These are phyloP conservation scores for Stemphylium lycopersici DNA, from an alignment of 2,329 filamentous ascomycete species.

Conservation along the genomic window DNA sequence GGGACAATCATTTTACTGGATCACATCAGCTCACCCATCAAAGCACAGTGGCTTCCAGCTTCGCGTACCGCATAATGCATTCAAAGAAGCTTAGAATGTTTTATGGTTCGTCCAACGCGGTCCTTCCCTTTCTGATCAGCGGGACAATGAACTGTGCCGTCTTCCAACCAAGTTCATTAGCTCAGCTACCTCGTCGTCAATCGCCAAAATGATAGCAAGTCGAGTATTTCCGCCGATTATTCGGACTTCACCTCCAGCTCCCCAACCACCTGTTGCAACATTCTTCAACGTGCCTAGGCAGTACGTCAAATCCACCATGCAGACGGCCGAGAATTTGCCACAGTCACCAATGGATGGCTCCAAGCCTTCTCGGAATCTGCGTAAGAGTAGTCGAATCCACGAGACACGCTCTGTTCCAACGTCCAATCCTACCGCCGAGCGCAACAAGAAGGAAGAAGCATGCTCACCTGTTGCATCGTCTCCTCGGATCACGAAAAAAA, in stretches of 20 bases:
- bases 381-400: constrained; percentile 39
- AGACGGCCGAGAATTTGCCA: constrained; percentile 24
- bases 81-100: constrained; percentile 41
- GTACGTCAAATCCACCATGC: constrained; percentile 45
- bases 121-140: constrained; percentile 33
- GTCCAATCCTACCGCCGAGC: constrained; percentile 19
- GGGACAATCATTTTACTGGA: constrained; percentile 45
- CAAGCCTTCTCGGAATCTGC: constrained; percentile 28
- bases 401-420: constrained; percentile 32
- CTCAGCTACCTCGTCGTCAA: constrained; percentile 30
- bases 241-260: constrained; percentile 24
- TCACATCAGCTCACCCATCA: constrained; percentile 27
- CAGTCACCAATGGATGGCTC: constrained; percentile 28
- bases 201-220: constrained; percentile 43
- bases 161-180: constrained; percentile 40
- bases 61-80: constrained; percentile 35
- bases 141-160: constrained; percentile 44
- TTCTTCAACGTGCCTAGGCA: constrained; percentile 45
- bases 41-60: constrained; percentile 26
- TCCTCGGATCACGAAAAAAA: constrained; percentile 32
- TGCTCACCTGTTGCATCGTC: constrained; percentile 24
- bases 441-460: constrained; percentile 26
- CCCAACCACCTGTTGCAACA: constrained; percentile 35
- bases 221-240: constrained; percentile 42
- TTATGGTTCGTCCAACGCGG: constrained; percentile 29